A percentile compares a stretch with the other conserved stretches of the same genome.
These are phyloP conservation scores for Leishmania tarentolae DNA, from an alignment of 208 protist genomes.

Conservation along the genomic window DNA sequence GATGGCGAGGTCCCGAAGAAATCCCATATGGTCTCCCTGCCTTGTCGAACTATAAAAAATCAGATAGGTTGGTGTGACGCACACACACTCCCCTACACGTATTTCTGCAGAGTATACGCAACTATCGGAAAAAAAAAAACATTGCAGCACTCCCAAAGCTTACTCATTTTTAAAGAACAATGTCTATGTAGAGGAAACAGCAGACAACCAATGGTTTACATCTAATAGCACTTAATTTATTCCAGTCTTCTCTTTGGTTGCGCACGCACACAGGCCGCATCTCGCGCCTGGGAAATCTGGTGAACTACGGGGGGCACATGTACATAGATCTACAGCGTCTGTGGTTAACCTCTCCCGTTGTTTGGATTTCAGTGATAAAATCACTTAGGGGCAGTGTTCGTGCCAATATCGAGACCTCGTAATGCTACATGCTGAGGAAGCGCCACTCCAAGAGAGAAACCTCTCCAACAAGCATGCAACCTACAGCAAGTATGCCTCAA, in stretches of 20 bases:
- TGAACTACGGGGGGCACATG: too few relatives aligned
- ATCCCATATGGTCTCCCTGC: not conserved
- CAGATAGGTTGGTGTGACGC: not conserved
- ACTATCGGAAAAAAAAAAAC: not conserved
- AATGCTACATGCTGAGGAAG: too few relatives aligned
- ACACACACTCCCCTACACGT: not conserved
- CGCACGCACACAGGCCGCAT: not conserved
- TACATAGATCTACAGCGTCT: too few relatives aligned
- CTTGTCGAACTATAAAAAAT: not conserved
- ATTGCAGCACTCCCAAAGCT: not conserved
- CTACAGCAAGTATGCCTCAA: too few relatives aligned
- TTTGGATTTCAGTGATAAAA: too few relatives aligned
- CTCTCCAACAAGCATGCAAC: too few relatives aligned
- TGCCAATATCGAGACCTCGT: too few relatives aligned
- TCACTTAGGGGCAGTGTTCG: too few relatives aligned
- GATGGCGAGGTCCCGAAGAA: not conserved
- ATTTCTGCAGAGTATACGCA: not conserved
- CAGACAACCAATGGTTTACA: not conserved
- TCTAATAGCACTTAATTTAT: not conserved
- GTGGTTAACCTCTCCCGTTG: too few relatives aligned
- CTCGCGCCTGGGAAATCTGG: too few relatives aligned
- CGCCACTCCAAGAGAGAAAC: too few relatives aligned
- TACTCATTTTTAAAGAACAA: not conserved
- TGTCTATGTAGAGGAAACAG: not conserved
- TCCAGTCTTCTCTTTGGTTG: not conserved